These are phyloP conservation scores for Panus rudis DNA, from an alignment of 768 basidiomycete species.

Conservation along the genomic window DNA sequence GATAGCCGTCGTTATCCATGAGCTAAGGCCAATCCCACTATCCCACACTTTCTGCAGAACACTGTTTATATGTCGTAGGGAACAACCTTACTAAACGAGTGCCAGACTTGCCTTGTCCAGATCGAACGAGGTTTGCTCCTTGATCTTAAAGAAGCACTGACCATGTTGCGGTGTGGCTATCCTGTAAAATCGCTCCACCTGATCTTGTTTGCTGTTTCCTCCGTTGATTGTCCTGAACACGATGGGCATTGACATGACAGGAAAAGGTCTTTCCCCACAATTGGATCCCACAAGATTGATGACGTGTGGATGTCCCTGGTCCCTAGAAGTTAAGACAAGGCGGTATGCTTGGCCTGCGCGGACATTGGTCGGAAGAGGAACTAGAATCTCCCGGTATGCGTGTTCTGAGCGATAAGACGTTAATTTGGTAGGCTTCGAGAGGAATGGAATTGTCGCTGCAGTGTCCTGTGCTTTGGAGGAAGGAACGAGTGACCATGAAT, in stretches of 20 bases:
- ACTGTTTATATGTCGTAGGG: not conserved
- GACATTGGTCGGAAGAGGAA: slow-evolving; percentile 53
- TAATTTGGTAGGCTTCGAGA: slow-evolving; percentile 49
- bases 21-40: slow-evolving; percentile 79
- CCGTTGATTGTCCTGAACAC: slow-evolving; percentile 26
- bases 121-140: slow-evolving; percentile 85
- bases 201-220: slow-evolving; percentile 52
- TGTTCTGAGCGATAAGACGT: slow-evolving; percentile 65
- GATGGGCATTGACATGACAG: slow-evolving; percentile 68
- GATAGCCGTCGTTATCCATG: slow-evolving; percentile 48
- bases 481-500: slow-evolving; percentile 43
- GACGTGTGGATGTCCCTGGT: slow-evolving; percentile 17
- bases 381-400: slow-evolving; percentile 69
- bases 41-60: slow-evolving; percentile 95
- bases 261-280: slow-evolving; percentile 43
- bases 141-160: slow-evolving; percentile 38
- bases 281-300: slow-evolving; percentile 37
- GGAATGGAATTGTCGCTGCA: slow-evolving; percentile 12
- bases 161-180: slow-evolving; percentile 7
- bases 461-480: slow-evolving; percentile 6
- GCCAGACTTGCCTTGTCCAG: slow-evolving; percentile 72
- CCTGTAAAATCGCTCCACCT: slow-evolving; percentile 51
- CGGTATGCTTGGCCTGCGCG: slow-evolving; percentile 55
- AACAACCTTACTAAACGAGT: not conserved
- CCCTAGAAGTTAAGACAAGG: slow-evolving; percentile 47